A percentile compares a stretch with the other conserved stretches of the same genome.
Conservation (phyloP, 2,329 filamentous ascomycete species). For the Metarhizium sp. region DNA sequence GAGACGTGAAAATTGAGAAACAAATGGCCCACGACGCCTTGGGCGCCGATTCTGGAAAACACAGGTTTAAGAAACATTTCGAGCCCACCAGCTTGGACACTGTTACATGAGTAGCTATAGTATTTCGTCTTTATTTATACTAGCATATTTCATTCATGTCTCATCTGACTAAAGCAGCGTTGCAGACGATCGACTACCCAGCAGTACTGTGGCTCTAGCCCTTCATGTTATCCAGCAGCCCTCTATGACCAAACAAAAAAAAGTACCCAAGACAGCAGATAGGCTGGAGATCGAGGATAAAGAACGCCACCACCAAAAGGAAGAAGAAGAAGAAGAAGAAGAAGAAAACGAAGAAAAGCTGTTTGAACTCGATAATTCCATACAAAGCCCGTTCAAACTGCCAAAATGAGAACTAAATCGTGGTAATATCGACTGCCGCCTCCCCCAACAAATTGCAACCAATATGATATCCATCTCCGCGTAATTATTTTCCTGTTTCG, state of each 20-base stretch:
- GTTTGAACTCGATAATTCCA: not conserved
- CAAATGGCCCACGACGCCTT: not conserved
- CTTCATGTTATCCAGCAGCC: not conserved
- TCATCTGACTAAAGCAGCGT: not conserved
- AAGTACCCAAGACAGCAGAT: too few species aligned
- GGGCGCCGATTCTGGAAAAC: not conserved
- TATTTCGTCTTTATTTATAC: not conserved
- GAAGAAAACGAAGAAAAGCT: not conserved
- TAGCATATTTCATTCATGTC: not conserved
- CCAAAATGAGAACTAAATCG: not conserved
- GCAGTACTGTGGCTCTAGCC: too few species aligned
- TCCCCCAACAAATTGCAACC: not conserved
- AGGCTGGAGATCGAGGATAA: not conserved
- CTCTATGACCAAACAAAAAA: not conserved
- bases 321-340: not conserved
- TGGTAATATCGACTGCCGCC: not conserved
- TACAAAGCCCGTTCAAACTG: not conserved
- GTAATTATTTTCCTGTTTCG: not conserved
- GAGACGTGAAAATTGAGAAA: not conserved
- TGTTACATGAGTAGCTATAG: not conserved
- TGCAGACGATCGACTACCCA: not conserved
- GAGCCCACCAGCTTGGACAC: too few species aligned
- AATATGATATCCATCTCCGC: not conserved
- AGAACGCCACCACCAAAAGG: not conserved
- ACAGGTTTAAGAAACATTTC: too few species aligned